Evolutionary conservation across 148 eudicot species (phyloP), one percentile per base, ranked within the genome.

Genomic region (Dianthus caryophyllus): DNA sequence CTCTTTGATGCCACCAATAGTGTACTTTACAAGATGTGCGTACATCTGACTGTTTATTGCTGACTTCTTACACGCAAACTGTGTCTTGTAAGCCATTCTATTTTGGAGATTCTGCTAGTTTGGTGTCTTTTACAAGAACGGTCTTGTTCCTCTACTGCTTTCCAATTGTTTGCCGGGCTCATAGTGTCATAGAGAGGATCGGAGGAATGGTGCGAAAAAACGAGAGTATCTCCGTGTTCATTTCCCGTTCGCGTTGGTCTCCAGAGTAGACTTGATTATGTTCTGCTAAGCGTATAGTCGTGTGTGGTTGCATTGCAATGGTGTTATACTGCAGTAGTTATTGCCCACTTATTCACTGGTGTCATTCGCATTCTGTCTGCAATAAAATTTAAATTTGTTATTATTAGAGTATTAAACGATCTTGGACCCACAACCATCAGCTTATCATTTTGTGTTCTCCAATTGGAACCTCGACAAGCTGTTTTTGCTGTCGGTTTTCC

Each of bases 161-260:
- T 18, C 27, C 56, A 21, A 52, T 52, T 4, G 27, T 25, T 54
- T 54, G 17, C 31, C 26, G 59, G 17, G 31, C 30, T 26, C 31
- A 54, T 54, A 54, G 59, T 54, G 30, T n/a, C n/a, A n/a, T n/a
- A n/a, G n/a, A n/a, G n/a, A n/a, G n/a, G n/a, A n/a, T n/a, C n/a
- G n/a, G n/a, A 54, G 43, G 63, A 59, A 31, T 59, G 63, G 43
- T 59, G 17, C n/a, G 22, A 14, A 20, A 31, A 17, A 59, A 30
- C 63, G n/a, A 59, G 63, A 59, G 24, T 12, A 59, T 2, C 25
- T 20, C 0, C n/a, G 30, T 4, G 21, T 31, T 59, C 44, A 1
- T 18, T 59, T 2, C 11, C 24, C 15, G 15, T 33, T 7, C 38
- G 4, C 7, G 4, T 33, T 2, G 38, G 38, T 58, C 24, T 31